These are phyloP conservation scores for Millerago galiae DNA, from an alignment of 805 yeast species.

Conservation along the genomic window DNA sequence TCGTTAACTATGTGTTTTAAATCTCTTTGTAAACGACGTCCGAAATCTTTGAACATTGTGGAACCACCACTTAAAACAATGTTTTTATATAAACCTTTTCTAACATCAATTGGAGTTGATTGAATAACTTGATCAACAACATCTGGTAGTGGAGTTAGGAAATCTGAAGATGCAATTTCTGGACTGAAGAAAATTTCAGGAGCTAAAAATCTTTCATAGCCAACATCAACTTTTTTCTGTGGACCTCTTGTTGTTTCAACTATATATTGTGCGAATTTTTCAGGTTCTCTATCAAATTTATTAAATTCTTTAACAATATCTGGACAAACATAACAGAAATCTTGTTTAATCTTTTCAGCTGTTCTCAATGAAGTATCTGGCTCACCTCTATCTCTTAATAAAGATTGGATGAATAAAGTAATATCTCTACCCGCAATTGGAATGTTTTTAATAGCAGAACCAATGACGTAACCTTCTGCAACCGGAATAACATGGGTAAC, in stretches of 20 bases:
- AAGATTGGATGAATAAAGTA: constrained; percentile 85
- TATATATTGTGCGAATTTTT: constrained; percentile 86
- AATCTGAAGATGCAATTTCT: constrained; percentile 92
- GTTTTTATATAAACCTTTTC: constrained; percentile 92
- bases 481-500: constrained; percentile 99
- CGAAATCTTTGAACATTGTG: constrained; percentile 97
- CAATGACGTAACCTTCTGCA: constrained; percentile 98
- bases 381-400: constrained; percentile 96
- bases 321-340: constrained; percentile 95
- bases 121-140: constrained; percentile 95
- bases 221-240: constrained; percentile 76
- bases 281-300: constrained; percentile 91
- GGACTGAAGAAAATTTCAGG: constrained; percentile 99
- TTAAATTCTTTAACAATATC: constrained; percentile 95
- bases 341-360: constrained; percentile 95
- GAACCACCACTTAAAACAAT: constrained; percentile 97
- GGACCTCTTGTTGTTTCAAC: constrained; percentile 66
- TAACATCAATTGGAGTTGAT: constrained; percentile 93
- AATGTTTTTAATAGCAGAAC: constrained; percentile 92
- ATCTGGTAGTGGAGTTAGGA: constrained; percentile 91
- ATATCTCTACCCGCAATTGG: constrained; percentile 99
- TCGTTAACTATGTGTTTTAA: constrained; percentile 80
- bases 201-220: constrained; percentile 95
- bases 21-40: constrained; percentile 95
- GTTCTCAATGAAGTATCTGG: constrained; percentile 88